These are phyloP conservation scores for Agastache rugosa DNA, from an alignment of 257 asterid species.

Conservation along the genomic window DNA sequence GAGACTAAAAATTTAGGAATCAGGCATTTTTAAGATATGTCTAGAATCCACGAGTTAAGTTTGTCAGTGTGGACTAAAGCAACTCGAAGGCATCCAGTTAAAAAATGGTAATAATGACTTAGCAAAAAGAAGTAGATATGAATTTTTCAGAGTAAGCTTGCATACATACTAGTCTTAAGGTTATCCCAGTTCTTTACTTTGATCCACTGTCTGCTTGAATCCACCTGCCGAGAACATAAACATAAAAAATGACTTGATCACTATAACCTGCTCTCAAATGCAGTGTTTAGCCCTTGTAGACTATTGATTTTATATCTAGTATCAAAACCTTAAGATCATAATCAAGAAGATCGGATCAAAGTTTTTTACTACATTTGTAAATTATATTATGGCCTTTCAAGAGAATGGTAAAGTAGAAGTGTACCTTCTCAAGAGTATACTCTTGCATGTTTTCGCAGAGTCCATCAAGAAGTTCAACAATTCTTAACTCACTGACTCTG, in stretches of 20 bases:
- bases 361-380: conserved; percentile 17
- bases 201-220: conserved; percentile 70
- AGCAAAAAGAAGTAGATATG: neutral
- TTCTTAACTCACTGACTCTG: conserved; percentile 91
- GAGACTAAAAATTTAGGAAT: neutral
- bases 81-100: conserved; percentile 19
- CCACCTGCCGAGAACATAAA: conserved; percentile 57
- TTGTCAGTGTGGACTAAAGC: neutral
- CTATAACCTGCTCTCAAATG: neutral
- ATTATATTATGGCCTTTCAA: conserved; percentile 1
- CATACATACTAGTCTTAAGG: conserved; percentile 64
- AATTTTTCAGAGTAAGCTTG: conserved; percentile 29
- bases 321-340: neutral
- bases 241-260: conserved; percentile 30
- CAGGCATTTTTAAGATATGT: neutral
- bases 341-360: conserved; percentile 12
- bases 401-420: conserved; percentile 30
- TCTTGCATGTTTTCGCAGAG: conserved; percentile 98
- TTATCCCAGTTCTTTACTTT: conserved; percentile 76
- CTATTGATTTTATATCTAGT: conserved; percentile 21
- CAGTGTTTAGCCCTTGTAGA: neutral
- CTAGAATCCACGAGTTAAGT: neutral
- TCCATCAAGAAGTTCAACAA: conserved; percentile 89
- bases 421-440: conserved; percentile 92
- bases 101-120: conserved; percentile 1